Evolutionary conservation across 306 rosid species (phyloP).

Genomic region (Fragaria ananassa): DNA sequence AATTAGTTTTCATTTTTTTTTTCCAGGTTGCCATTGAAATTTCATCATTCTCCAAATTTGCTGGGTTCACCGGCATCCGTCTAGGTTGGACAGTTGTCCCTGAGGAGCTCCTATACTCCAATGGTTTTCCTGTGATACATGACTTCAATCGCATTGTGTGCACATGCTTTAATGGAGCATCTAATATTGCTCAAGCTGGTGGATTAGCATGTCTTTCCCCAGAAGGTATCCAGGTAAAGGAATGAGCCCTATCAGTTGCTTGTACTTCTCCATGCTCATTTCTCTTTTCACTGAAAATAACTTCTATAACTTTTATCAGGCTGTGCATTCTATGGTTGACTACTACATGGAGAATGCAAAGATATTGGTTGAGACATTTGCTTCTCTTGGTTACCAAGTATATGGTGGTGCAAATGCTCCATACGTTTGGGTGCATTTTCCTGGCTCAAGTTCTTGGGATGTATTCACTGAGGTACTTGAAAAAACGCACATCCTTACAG

Average conservation of each 20-base stretch:
- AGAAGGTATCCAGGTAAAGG: slow-evolving; percentile 28
- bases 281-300: neutral
- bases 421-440: slow-evolving; percentile 69
- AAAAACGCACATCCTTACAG: slow-evolving; percentile 56
- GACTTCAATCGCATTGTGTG: slow-evolving; percentile 39
- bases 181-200: slow-evolving; percentile 44
- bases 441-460: slow-evolving; percentile 68
- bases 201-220: slow-evolving; percentile 43
- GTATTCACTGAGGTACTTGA: slow-evolving; percentile 59
- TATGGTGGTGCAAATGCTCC: slow-evolving; percentile 72
- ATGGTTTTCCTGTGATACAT: slow-evolving; percentile 37
- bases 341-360: slow-evolving; percentile 69
- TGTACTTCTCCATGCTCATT: neutral
- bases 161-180: slow-evolving; percentile 44
- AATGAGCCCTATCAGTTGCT: neutral
- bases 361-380: slow-evolving; percentile 49
- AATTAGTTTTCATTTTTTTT: neutral
- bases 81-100: slow-evolving; percentile 45
- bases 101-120: slow-evolving; percentile 29
- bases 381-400: slow-evolving; percentile 53
- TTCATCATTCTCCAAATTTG: slow-evolving; percentile 40
- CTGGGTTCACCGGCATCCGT: slow-evolving; percentile 42
- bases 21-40: slow-evolving; percentile 38
- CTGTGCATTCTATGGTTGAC: slow-evolving; percentile 35
- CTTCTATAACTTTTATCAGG: slow-evolving; percentile 31